Base-by-base conservation (phyloP, 2,329 filamentous ascomycete genomes). In the Grosmannia penicillata region DNA sequence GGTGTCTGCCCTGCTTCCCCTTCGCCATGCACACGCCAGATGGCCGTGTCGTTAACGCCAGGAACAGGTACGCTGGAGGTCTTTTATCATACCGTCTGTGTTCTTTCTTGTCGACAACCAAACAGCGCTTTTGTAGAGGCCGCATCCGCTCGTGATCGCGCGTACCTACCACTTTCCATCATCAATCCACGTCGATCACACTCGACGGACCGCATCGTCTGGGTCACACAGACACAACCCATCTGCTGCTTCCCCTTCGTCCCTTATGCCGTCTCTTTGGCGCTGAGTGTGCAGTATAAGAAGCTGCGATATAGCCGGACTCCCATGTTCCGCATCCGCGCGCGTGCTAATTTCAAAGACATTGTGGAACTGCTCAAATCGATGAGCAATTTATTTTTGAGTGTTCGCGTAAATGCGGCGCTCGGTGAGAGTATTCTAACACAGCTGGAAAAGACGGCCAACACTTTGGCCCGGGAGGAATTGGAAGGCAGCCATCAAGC, bases 1-100 rank as follows among this genome's bases (percentile, higher is more conserved):
- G 44, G 15, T 31, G 3, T 4, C 21, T 30, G n/a, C 6, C 4
- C 13, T n/a, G 14, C 26, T 4, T 15, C 23, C 9, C 8, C 10
- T 6, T n/a, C n/a, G n/a, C n/a, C n/a, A n/a, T n/a, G n/a, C n/a
- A n/a, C n/a, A n/a, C n/a, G n/a, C n/a, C 33, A 1, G 35, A 11
- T 18, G 27, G n/a, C 13, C 8, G 8, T 24, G 11, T 13, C n/a
- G 18, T 18, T 25, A 21, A 11, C 51, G 57, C 33, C 58, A 39
- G 8, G n/a, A 6, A 6, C 27, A 74, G 72, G 65, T 8, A 76
- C 74, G 0, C 62, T 78, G 7, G 74, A 78, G 46, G 65, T 70
- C 1, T 66, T 79, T 14, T 79, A 79, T 47, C 72, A 78, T 47
- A 71, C 73, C 4, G 68, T 79, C 7, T 68, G 72, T 26, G 75